A percentile compares a stretch with the other conserved stretches of the same genome.
phyloP scores from a whole-genome alignment of 129 eudicot species.

The Flaveria brownii region DNA sequence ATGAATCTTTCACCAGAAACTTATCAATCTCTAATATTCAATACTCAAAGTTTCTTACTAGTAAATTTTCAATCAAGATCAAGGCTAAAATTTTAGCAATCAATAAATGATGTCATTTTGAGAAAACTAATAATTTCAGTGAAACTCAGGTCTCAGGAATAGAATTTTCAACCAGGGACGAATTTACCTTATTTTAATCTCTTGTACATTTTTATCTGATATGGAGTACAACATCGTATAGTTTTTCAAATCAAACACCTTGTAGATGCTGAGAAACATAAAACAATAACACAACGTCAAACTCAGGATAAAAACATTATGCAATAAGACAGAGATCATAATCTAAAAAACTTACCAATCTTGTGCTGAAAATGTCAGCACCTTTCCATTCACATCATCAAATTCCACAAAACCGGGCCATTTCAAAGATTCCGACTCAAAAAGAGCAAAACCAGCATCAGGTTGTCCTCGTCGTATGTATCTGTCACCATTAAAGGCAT shows the following conservation, averaged over 20 bases:
- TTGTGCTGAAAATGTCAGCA: slow-evolving; percentile 82
- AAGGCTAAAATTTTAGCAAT: not conserved
- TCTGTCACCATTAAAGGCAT: slow-evolving; percentile 35
- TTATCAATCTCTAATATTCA: not conserved
- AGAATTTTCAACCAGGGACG: not conserved
- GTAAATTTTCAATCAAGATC: not conserved
- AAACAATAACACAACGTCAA: slow-evolving; percentile 9
- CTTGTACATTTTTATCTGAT: slow-evolving; percentile 78
- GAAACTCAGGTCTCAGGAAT: not conserved
- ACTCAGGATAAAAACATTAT: not conserved
- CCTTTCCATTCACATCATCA: slow-evolving; percentile 96
- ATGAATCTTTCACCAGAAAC: not conserved
- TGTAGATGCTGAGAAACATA: slow-evolving; percentile 62
- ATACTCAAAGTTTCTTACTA: not conserved
- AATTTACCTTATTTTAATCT: slow-evolving; percentile 75
- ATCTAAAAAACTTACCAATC: slow-evolving; percentile 50
- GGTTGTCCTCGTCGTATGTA: slow-evolving; percentile 80
- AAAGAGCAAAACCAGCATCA: slow-evolving; percentile 83
- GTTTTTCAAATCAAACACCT: slow-evolving; percentile 89
- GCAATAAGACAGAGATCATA: not conserved
- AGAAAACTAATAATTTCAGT: not conserved
- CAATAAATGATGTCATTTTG: not conserved
- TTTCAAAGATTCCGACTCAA: slow-evolving; percentile 86
- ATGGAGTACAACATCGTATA: slow-evolving; percentile 81
- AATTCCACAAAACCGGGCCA: slow-evolving; percentile 98